Percentiles rank a stretch among this genome's conserved stretches.
Conservation (phyloP, 1,284 basidiomycete genomes). For the Trametes versicolor region DNA sequence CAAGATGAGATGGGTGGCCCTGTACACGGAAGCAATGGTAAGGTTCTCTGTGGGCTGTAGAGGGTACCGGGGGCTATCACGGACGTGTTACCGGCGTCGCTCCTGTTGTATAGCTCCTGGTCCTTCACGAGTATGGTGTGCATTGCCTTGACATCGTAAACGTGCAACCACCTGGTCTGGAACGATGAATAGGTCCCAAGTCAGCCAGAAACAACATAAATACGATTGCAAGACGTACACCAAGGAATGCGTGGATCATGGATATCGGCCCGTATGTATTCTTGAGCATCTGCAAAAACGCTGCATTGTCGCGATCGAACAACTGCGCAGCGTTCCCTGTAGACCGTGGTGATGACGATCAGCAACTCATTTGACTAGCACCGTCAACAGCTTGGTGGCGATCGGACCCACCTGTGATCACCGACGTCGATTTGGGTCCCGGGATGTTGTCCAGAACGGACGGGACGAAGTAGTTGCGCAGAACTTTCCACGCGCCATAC, state of each 20-base stretch:
- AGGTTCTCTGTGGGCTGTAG: not conserved
- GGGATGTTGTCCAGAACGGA: constrained; percentile 19
- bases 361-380: not conserved
- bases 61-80: not conserved
- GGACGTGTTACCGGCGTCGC: constrained; percentile 33
- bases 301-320: constrained; percentile 35
- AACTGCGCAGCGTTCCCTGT: constrained; percentile 17
- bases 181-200: not conserved
- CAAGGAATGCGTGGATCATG: constrained; percentile 36
- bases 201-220: not conserved
- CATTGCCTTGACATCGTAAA: constrained; percentile 47
- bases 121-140: constrained; percentile 53
- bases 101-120: constrained; percentile 46
- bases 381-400: not conserved
- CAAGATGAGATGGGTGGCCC: not conserved
- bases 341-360: constrained; percentile 3
- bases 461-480: constrained; percentile 1
- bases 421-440: constrained; percentile 3
- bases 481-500: constrained; percentile 9
- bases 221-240: constrained; percentile 30
- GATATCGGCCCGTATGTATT: constrained; percentile 35
- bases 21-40: not conserved
- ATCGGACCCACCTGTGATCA: constrained; percentile 11
- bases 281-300: constrained; percentile 32
- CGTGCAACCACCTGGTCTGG: constrained; percentile 26